Percentiles rank a stretch among this genome's conserved stretches.
These are phyloP conservation scores for Penicillium vulpinum DNA, from an alignment of 2,329 filamentous ascomycete species.

Conservation along the genomic window DNA sequence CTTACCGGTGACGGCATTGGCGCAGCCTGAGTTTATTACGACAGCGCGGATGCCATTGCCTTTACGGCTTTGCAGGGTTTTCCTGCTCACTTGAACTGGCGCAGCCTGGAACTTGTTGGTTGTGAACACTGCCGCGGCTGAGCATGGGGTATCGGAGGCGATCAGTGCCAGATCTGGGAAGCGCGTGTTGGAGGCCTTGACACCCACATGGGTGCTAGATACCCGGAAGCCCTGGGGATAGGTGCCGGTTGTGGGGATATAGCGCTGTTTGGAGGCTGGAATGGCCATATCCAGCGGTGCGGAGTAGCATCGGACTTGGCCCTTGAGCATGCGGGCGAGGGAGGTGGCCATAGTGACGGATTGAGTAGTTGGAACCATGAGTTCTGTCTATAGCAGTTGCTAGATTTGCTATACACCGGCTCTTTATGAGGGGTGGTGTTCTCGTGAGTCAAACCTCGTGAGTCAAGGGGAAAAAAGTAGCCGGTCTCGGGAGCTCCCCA, in stretches of 20 bases:
- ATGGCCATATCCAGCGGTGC: constrained; percentile 54
- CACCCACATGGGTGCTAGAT: constrained; percentile 84
- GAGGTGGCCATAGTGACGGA: constrained; percentile 34
- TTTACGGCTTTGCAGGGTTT: constrained; percentile 65
- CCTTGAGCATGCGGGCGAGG: constrained; percentile 38
- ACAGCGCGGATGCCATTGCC: constrained; percentile 75
- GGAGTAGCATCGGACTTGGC: constrained; percentile 47
- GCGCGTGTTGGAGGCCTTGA: constrained; percentile 88
- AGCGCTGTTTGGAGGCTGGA: constrained; percentile 82
- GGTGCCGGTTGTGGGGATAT: constrained; percentile 78
- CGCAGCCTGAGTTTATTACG: constrained; percentile 92
- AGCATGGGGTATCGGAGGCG: constrained; percentile 80
- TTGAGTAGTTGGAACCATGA: constrained; percentile 28
- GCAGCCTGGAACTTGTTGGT: constrained; percentile 98
- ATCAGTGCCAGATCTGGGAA: constrained; percentile 90
- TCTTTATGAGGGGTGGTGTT: neutral
- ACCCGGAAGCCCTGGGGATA: constrained; percentile 90
- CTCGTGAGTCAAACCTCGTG: constrained; percentile 15
- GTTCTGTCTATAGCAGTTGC: neutral
- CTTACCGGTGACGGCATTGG: constrained; percentile 93
- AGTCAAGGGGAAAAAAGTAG: constrained; percentile 16
- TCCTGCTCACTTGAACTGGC: constrained; percentile 80
- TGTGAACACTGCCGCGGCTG: constrained; percentile 90
- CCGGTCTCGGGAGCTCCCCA: constrained; percentile 21
- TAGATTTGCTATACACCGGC: constrained; percentile 4